Evolutionary conservation across 306 rosid species (phyloP).

Genomic region (Rosa multiflora): DNA sequence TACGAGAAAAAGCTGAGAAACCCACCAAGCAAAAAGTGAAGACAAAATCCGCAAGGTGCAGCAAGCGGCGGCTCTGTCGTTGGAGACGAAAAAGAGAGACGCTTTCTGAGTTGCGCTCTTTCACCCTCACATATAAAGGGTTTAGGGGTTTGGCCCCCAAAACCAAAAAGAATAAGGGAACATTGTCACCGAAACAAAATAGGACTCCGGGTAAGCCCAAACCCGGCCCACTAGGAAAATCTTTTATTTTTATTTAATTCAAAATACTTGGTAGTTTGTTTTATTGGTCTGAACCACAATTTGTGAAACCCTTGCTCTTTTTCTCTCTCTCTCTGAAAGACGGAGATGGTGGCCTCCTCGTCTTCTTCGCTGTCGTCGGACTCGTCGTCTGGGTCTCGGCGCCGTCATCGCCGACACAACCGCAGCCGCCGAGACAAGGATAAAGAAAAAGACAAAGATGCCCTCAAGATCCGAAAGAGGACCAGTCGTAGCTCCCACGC

Average conservation of each 20-base stretch:
- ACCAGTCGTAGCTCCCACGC: slow-evolving; percentile 45
- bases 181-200: not conserved
- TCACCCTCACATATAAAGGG: not conserved
- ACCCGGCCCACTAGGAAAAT: not conserved
- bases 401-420: slow-evolving; percentile 39
- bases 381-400: slow-evolving; percentile 46
- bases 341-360: slow-evolving; percentile 62
- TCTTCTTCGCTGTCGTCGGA: slow-evolving; percentile 47
- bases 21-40: not conserved
- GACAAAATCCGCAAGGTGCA: not conserved
- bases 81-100: no score
- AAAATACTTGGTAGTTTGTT: no score
- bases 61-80: not conserved
- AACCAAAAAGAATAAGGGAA: not conserved
- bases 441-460: slow-evolving; percentile 57
- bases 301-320: slow-evolving; percentile 17
- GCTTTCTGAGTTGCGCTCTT: no score
- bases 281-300: not conserved
- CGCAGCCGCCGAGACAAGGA: slow-evolving; percentile 43
- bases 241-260: no score
- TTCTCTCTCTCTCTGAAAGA: not conserved
- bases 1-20: not conserved
- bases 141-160: not conserved
- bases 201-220: not conserved
- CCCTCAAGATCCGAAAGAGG: slow-evolving; percentile 69